Evolutionary conservation across 2,329 filamentous ascomycete genomes (phyloP), one percentile per base, ranked within the genome.

Genomic region (Talaromyces sp.): DNA sequence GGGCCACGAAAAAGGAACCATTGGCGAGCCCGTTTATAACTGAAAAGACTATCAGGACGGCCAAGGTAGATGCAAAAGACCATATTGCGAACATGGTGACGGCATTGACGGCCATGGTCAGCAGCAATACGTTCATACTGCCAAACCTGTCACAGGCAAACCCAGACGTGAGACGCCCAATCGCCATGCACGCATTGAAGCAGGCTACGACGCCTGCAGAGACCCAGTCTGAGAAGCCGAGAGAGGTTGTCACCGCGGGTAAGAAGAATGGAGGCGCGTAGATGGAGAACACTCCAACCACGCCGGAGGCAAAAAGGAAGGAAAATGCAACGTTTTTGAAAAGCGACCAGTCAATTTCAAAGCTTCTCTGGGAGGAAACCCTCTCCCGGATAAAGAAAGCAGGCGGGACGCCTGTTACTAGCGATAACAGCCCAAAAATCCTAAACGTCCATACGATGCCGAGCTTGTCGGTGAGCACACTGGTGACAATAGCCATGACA

Each of bases 131-230:
- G 16, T 55, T 56, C 28, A 40, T 23, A 7, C 27, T 30, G 28
- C 40, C 40, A 12, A 55, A 40, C 28, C 36, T 55, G 23, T 50
- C 52, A 47, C 52, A 50, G 5, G 52, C 31, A 30, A 60, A 50
- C 0, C 52, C 52, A 50, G 59, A 55, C 7, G 40, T 27, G 1
- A 50, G 23, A 23, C 18, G 44, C 18, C 18, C 40, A 31, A 59
- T 42, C 12, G 57, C 44, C 44, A 52, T 59, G 33, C 18, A 59
- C 4, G 42, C 44, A 52, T 51, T 59, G 57, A 59, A 59, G 12
- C 31, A 31, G 31, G 57, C 57, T 12, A 52, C 44, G 10, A 59
- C 18, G 3, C 30, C 44, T 4, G 47, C 44, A 7, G 42, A 42
- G 28, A 50, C 40, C 16, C 42, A 59, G 27, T 34, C 33, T 34